A percentile compares a stretch with the other conserved stretches of the same genome.
These are phyloP conservation scores for Beauveria sp. DNA, from an alignment of 2,329 filamentous ascomycete genomes.

Conservation along the genomic window DNA sequence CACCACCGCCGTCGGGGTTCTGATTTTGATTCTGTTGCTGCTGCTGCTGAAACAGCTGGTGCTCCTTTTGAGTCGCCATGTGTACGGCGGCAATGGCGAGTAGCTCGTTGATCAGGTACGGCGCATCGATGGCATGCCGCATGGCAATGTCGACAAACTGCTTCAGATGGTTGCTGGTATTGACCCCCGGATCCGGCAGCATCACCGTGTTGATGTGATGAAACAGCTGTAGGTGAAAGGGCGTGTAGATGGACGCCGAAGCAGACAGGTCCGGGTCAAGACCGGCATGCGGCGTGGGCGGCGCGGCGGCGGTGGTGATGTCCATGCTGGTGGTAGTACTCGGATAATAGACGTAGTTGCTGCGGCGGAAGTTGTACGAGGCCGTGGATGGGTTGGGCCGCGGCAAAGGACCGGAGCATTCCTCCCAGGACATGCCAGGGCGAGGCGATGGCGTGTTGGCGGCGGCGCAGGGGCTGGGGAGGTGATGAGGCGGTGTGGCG, in stretches of 20 bases:
- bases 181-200: slow-evolving; percentile 15
- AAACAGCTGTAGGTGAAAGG: slow-evolving; percentile 32
- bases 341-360: slow-evolving; percentile 3
- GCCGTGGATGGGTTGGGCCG: background rate
- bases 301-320: background rate
- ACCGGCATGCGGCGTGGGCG: slow-evolving; percentile 2
- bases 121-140: slow-evolving; percentile 25
- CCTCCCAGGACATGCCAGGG: background rate
- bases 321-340: background rate
- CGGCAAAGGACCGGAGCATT: background rate
- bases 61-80: slow-evolving; percentile 12
- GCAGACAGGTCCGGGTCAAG: slow-evolving; percentile 10
- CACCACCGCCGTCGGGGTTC: background rate
- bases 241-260: slow-evolving; percentile 22
- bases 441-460: background rate
- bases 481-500: background rate
- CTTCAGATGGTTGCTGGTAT: slow-evolving; percentile 15
- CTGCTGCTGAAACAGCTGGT: slow-evolving; percentile 15
- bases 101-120: slow-evolving; percentile 39
- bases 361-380: background rate
- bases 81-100: slow-evolving; percentile 39
- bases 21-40: background rate
- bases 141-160: slow-evolving; percentile 25
- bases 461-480: background rate
- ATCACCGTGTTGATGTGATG: slow-evolving; percentile 26